A percentile compares a stretch with the other conserved stretches of the same genome.
These are phyloP conservation scores for Tolypocladium guangdongense DNA, from an alignment of 2,329 filamentous ascomycete genomes.

Conservation along the genomic window DNA sequence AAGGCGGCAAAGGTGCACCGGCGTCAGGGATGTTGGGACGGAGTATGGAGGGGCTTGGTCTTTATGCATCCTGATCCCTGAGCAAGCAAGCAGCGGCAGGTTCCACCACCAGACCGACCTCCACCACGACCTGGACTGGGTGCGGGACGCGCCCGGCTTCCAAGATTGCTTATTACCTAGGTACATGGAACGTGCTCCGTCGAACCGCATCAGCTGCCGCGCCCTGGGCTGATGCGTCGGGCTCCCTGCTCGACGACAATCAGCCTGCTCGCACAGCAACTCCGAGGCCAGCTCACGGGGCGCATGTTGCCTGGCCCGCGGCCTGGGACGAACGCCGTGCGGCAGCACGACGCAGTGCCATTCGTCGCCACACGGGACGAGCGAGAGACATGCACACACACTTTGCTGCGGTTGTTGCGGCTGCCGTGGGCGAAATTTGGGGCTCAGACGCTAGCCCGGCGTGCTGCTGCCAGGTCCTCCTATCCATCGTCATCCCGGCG, in stretches of 20 bases:
- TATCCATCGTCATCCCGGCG: not conserved
- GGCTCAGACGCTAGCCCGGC: not conserved
- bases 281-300: not conserved
- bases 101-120: not conserved
- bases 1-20: not conserved
- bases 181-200: not conserved
- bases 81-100: not conserved
- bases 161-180: not conserved
- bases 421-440: not conserved
- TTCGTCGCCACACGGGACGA: not conserved
- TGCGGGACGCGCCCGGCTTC: too few relatives aligned
- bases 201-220: not conserved
- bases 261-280: too few relatives aligned
- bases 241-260: not conserved
- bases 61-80: not conserved
- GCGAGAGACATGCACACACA: not conserved
- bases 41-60: constrained; percentile 7
- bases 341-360: not conserved
- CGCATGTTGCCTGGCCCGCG: not conserved
- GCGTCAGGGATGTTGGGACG: constrained; percentile 4
- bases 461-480: not conserved
- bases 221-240: not conserved
- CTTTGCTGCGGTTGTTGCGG: not conserved
- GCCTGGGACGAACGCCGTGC: not conserved
- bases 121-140: too few relatives aligned